phyloP scores from a whole-genome alignment of 2,329 filamentous ascomycete genomes.

The Exophiala lecanii-corni region DNA sequence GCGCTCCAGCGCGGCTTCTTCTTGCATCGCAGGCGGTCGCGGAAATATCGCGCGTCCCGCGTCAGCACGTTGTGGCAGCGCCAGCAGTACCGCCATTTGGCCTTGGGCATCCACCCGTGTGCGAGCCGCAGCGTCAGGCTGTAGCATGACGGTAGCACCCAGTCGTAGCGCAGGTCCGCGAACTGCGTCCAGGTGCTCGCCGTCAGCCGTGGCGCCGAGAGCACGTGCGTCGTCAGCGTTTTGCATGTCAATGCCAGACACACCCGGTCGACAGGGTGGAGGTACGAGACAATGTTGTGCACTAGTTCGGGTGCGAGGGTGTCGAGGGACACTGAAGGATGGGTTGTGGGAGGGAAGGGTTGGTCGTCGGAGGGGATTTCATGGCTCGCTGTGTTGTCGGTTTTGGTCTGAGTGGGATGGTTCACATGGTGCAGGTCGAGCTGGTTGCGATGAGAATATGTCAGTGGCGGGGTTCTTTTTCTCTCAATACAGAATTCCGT shows the following conservation, averaged over 20 bases:
- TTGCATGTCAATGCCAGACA: slow-evolving; percentile 27
- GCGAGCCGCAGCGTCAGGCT: slow-evolving; percentile 23
- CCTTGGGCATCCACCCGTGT: slow-evolving; percentile 24
- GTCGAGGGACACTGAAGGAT: not conserved
- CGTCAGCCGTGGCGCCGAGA: slow-evolving; percentile 15
- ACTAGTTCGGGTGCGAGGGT: slow-evolving; percentile 22
- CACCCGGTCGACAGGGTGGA: slow-evolving; percentile 25
- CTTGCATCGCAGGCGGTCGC: slow-evolving; percentile 11
- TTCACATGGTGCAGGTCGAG: too few relatives aligned
- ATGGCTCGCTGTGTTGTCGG: too few relatives aligned
- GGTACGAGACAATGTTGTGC: slow-evolving; percentile 19
- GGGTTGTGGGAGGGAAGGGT: not conserved
- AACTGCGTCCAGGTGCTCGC: slow-evolving; percentile 11
- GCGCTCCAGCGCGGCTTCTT: slow-evolving; percentile 17
- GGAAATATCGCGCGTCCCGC: slow-evolving; percentile 17
- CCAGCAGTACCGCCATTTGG: slow-evolving; percentile 22
- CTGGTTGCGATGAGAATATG: too few relatives aligned
- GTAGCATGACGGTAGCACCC: slow-evolving; percentile 10
- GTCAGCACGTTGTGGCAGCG: slow-evolving; percentile 22
- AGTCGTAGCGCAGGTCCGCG: slow-evolving; percentile 11
- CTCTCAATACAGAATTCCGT: too few relatives aligned
- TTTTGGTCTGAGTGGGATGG: too few relatives aligned
- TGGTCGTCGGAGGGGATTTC: too few relatives aligned
- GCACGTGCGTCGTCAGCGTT: slow-evolving; percentile 10
- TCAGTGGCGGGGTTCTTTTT: too few relatives aligned